Conservation (phyloP, 176 grass and related monocot species). For the Typha latifolia region DNA sequence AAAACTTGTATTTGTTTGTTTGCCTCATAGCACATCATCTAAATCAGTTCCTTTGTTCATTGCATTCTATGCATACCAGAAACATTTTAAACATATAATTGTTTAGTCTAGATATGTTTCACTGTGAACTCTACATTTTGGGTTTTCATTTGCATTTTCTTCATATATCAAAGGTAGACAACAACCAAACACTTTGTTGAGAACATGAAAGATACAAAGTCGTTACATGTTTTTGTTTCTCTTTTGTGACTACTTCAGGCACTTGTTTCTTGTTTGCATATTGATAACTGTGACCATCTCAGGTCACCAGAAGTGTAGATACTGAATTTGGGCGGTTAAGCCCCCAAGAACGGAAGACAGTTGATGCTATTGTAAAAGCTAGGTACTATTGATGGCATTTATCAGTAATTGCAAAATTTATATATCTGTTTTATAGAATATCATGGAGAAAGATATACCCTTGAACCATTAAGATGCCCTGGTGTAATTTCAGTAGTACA, state of each 20-base stretch:
- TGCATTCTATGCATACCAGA: too few species aligned
- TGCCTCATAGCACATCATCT: too few species aligned
- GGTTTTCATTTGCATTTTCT: too few species aligned
- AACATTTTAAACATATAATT: too few species aligned
- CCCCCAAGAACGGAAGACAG: conserved; percentile 76
- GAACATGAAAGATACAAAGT: too few species aligned
- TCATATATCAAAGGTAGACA: too few species aligned
- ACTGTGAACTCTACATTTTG: too few species aligned
- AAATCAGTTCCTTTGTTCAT: too few species aligned
- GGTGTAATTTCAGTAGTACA: neutral
- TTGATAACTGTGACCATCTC: conserved; percentile 23
- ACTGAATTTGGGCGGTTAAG: conserved; percentile 69
- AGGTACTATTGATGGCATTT: conserved; percentile 41
- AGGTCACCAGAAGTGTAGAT: conserved; percentile 90
- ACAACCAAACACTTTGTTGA: too few species aligned
- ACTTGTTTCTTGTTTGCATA: neutral
- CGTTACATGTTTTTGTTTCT: too few species aligned
- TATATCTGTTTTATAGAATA: neutral
- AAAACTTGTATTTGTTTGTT: too few species aligned
- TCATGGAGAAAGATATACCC: neutral
- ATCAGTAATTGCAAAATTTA: neutral
- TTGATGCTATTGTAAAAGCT: conserved; percentile 88
- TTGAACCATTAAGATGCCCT: neutral
- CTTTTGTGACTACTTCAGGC: neutral
- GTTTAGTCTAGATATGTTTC: too few species aligned